phyloP scores from a whole-genome alignment of 1,284 basidiomycete species.

The Ustanciosporium gigantosporum region DNA sequence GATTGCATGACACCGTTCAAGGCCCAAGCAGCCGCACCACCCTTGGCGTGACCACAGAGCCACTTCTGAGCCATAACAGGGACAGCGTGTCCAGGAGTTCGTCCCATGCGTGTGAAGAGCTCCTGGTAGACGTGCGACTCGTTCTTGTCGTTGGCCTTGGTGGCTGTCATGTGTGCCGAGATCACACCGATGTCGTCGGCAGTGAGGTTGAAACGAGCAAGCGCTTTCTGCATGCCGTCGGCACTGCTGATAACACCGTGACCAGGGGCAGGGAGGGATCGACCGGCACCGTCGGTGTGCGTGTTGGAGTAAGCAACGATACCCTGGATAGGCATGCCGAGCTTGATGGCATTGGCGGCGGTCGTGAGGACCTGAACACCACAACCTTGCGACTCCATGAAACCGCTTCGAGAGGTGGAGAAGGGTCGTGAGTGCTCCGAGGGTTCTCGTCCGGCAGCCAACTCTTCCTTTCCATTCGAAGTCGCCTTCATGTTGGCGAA shows the following conservation, averaged over 20 bases:
- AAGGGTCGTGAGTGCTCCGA: constrained; percentile 96
- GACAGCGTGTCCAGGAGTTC: constrained; percentile 89
- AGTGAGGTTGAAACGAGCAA: constrained; percentile 93
- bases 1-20: constrained; percentile 89
- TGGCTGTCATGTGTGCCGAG: constrained; percentile 92
- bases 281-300: constrained; percentile 88
- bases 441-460: constrained; percentile 97
- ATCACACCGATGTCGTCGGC: constrained; percentile 82
- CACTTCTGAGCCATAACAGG: constrained; percentile 98
- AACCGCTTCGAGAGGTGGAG: constrained; percentile 76
- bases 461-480: constrained; percentile 91
- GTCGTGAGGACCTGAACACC: constrained; percentile 97
- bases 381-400: constrained; percentile 90
- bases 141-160: constrained; percentile 96
- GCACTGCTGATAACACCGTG: constrained; percentile 56
- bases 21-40: constrained; percentile 85
- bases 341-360: constrained; percentile 90
- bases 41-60: constrained; percentile 61
- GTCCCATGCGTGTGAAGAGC: constrained; percentile 82
- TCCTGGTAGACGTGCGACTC: constrained; percentile 96
- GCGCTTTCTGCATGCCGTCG: constrained; percentile 81
- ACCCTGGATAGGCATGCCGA: constrained; percentile 90
- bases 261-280: constrained; percentile 73
- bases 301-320: constrained; percentile 95
- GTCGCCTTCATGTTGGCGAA: constrained; percentile 99